A percentile compares a stretch with the other conserved stretches of the same genome.
These are phyloP conservation scores for Astragalus glycyphyllos DNA, from an alignment of 306 rosid genomes.

Conservation along the genomic window DNA sequence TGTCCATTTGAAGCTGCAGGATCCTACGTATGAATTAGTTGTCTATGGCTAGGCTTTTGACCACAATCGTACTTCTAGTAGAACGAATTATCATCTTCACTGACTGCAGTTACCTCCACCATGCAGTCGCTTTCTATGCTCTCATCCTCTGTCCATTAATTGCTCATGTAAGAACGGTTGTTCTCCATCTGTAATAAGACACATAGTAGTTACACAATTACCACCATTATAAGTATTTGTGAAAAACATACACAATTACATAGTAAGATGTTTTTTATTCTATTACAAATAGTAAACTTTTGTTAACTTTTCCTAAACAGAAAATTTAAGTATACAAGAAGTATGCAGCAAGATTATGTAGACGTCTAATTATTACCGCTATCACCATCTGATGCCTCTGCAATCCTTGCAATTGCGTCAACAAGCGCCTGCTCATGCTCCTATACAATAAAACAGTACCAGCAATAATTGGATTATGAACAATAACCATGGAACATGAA, in stretches of 20 bases:
- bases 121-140: slow-evolving; percentile 12
- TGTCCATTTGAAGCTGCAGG: slow-evolving; percentile 18
- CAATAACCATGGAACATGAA: slow-evolving; percentile 10
- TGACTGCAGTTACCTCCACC: not conserved
- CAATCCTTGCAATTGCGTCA: slow-evolving; percentile 63
- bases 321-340: too few species aligned
- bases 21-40: slow-evolving; percentile 19
- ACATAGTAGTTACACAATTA: slow-evolving; percentile 26
- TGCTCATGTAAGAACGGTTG: slow-evolving; percentile 52
- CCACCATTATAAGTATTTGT: not conserved
- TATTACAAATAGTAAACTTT: slow-evolving; percentile 13
- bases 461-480: slow-evolving; percentile 20
- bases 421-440: slow-evolving; percentile 67
- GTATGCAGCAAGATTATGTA: too few species aligned
- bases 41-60: slow-evolving; percentile 31
- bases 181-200: slow-evolving; percentile 61
- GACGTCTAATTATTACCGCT: too few species aligned
- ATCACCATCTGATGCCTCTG: slow-evolving; percentile 68
- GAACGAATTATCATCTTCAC: slow-evolving; percentile 23
- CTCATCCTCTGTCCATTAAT: slow-evolving; percentile 55
- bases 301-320: too few species aligned
- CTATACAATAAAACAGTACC: slow-evolving; percentile 44
- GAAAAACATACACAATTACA: not conserved
- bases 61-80: slow-evolving; percentile 25
- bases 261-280: not conserved